These are phyloP conservation scores for Trametes gibbosa DNA, from an alignment of 768 basidiomycete genomes.

Conservation along the genomic window DNA sequence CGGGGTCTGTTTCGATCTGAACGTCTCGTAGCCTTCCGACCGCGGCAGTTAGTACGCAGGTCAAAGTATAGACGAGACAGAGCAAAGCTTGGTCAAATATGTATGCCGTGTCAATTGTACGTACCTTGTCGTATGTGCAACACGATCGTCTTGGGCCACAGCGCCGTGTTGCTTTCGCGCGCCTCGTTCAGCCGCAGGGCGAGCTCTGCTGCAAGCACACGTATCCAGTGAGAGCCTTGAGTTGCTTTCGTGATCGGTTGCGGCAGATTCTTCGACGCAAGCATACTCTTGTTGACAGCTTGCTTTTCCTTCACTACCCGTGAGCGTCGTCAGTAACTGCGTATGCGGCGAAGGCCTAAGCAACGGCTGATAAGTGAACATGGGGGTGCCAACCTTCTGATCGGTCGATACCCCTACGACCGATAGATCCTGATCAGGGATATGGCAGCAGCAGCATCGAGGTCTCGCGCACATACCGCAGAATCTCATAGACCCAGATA, in stretches of 20 bases:
- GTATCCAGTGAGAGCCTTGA: slow-evolving; percentile 88
- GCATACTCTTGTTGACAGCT: slow-evolving; percentile 83
- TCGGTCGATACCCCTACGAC: slow-evolving; percentile 75
- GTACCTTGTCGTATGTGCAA: slow-evolving; percentile 75
- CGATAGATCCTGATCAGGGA: neutral
- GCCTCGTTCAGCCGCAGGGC: slow-evolving; percentile 83
- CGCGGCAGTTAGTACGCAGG: neutral
- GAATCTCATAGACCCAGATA: slow-evolving; percentile 89
- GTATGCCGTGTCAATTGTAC: no score
- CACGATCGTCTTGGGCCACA: slow-evolving; percentile 93
- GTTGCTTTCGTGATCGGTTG: slow-evolving; percentile 68
- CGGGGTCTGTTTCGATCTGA: slow-evolving; percentile 77
- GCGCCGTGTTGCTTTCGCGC: slow-evolving; percentile 61
- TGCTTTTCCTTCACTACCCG: slow-evolving; percentile 80
- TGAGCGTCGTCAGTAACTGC: neutral
- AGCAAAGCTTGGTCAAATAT: no score
- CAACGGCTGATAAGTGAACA: neutral
- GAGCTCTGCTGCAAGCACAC: slow-evolving; percentile 88
- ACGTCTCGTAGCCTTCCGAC: slow-evolving; percentile 55
- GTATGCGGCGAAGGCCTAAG: neutral
- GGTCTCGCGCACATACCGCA: slow-evolving; percentile 57
- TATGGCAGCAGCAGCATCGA: neutral
- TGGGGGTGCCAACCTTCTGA: slow-evolving; percentile 61
- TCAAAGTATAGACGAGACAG: no score
- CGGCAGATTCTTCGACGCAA: slow-evolving; percentile 92